Evolutionary conservation across 2,329 filamentous ascomycete genomes (phyloP).

Genomic region (Microdochium paspali): DNA sequence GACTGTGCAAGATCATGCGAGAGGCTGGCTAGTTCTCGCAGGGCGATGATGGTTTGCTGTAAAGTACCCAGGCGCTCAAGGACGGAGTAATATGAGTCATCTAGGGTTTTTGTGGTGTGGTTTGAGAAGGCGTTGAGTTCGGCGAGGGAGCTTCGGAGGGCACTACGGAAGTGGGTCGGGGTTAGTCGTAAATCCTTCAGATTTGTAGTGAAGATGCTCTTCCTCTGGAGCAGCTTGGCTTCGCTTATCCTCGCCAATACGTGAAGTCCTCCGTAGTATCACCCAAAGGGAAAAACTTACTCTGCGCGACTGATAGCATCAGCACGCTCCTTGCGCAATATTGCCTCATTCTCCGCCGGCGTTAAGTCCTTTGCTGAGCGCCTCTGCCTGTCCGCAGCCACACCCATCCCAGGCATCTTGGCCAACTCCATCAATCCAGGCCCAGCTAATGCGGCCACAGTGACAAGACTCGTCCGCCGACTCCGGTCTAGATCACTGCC

Average conservation of each 20-base stretch:
- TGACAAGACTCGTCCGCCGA: not conserved
- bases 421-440: not conserved
- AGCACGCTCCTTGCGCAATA: not conserved
- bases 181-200: slow-evolving; percentile 11
- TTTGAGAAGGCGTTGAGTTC: slow-evolving; percentile 52
- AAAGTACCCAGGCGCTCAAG: slow-evolving; percentile 58
- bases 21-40: slow-evolving; percentile 58
- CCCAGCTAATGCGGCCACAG: not conserved
- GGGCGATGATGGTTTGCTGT: slow-evolving; percentile 51
- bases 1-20: slow-evolving; percentile 46
- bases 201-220: not conserved
- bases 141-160: slow-evolving; percentile 39
- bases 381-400: not conserved
- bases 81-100: slow-evolving; percentile 66
- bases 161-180: slow-evolving; percentile 22
- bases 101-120: slow-evolving; percentile 54
- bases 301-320: not conserved
- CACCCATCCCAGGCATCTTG: not conserved
- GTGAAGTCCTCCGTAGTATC: not conserved
- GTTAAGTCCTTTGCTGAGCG: not conserved
- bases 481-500: not conserved
- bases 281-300: not conserved
- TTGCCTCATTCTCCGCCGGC: not conserved
- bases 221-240: no score
- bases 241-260: not conserved